Evolutionary conservation across 495 filamentous ascomycete species (phyloP), one percentile per base, ranked within the genome.

Genomic region (Letharia columbiana): DNA sequence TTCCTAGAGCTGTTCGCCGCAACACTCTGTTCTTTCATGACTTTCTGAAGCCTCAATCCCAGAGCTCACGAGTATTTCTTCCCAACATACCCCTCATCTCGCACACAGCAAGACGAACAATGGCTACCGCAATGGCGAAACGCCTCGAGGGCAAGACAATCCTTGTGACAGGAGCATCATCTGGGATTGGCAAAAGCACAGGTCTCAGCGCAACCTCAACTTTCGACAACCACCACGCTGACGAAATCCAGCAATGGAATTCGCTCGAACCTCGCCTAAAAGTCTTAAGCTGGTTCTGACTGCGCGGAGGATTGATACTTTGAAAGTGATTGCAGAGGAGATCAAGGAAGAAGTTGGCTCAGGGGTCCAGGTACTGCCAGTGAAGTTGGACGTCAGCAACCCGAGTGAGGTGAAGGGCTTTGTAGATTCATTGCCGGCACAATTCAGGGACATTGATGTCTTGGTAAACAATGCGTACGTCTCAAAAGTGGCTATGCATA

Each of bases 401-500:
- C 81, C 89, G 0, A 86, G 86, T 35, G 87, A 94, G 69, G 83
- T 98, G 23, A 80, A 83, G 61, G 81, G 78, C 35, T 96, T 98
- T 74, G 85, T 97, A 35, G 77, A 76, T 0, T 81, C 78, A 17
- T 73, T 98, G 71, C 91, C 92, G 0, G 84, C 86, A 63, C 94
- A 91, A 73, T 98, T 89, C 76, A 84, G 85, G 77, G 87, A 90
- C 42, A 89, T 98, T 66, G 86, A 97, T 78, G 83, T 98, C 13
- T 74, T 98, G 69, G 92, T 98, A 5, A 98, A 98, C 76, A 98
- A 98, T 83, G 94, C 94, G 92, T 96, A 77, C 75, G 89, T 83
- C 57, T 63, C 62, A 52, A 15, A 1, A 49, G 15, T 39, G 15
- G 17, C 41, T 41, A 9, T 11, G 45, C 37, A 9, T 13, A 8